These are phyloP conservation scores for Friedmanniomyces simplex DNA, from an alignment of 495 filamentous ascomycete species.

Conservation along the genomic window DNA sequence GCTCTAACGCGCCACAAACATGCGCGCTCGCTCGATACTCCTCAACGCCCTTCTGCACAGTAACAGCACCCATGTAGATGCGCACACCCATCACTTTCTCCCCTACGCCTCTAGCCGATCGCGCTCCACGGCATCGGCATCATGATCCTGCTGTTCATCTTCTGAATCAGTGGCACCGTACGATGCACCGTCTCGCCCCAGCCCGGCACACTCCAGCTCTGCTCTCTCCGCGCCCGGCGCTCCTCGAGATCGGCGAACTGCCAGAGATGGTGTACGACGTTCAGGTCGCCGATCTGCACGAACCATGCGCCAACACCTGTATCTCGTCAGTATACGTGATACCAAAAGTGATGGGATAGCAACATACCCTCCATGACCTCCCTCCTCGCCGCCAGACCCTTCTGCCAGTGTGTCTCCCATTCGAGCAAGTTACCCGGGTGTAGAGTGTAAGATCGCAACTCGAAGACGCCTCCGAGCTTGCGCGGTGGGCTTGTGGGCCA, in stretches of 20 bases:
- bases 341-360: neutral
- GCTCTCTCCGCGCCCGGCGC: constrained; percentile 78
- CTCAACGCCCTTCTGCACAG: neutral
- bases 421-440: constrained; percentile 91
- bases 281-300: constrained; percentile 92
- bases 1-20: too few species aligned
- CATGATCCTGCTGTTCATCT: constrained; percentile 86
- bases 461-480: constrained; percentile 82
- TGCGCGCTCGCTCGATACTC: neutral
- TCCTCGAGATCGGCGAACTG: constrained; percentile 96
- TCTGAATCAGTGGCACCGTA: constrained; percentile 93
- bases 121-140: constrained; percentile 95
- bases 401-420: constrained; percentile 98
- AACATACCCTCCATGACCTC: constrained; percentile 77
- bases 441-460: constrained; percentile 92
- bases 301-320: constrained; percentile 93
- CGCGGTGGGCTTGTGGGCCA: constrained; percentile 94
- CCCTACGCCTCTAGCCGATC: constrained; percentile 38
- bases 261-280: constrained; percentile 97
- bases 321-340: neutral
- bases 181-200: constrained; percentile 99
- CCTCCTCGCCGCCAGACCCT: constrained; percentile 73
- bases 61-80: neutral
- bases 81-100: neutral
- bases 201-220: constrained; percentile 89